Conservation (phyloP, 345 rosid species). For the Heritiera fomes region DNA sequence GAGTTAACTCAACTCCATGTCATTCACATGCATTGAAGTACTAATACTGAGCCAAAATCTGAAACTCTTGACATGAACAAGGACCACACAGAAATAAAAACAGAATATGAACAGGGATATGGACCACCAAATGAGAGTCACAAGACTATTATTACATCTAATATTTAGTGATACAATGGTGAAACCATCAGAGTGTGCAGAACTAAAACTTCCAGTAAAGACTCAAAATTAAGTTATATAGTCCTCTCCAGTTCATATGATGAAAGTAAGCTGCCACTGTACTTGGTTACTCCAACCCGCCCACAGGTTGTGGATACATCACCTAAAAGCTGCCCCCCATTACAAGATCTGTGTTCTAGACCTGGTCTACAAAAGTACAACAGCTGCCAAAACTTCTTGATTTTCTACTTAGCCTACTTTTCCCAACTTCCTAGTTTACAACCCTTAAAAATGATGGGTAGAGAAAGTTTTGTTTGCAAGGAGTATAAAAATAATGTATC, state of each 20-base stretch:
- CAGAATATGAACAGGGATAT: not conserved
- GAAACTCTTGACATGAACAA: not conserved
- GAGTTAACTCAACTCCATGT: not conserved
- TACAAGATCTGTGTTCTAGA: not conserved
- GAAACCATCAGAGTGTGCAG: not conserved
- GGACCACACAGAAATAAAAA: not conserved
- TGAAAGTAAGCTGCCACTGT: not conserved
- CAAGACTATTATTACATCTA: not conserved
- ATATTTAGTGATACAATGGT: not conserved
- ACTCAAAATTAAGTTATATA: not conserved
- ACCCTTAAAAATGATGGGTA: not conserved
- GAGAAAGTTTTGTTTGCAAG: not conserved
- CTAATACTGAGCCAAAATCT: not conserved
- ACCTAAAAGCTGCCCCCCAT: not conserved
- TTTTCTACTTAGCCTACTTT: not conserved
- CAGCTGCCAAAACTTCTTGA: not conserved
- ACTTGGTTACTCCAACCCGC: not conserved
- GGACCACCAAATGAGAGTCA: not conserved
- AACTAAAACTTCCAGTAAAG: not conserved
- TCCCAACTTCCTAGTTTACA: not conserved
- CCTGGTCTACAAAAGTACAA: not conserved
- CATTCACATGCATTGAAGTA: constrained; percentile 5
- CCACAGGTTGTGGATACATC: not conserved
- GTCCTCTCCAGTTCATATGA: not conserved
- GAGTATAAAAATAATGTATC: not conserved